Evolutionary conservation across 176 grass and related monocot genomes (phyloP), one percentile per base, ranked within the genome.

Genomic region (Triticum dicoccoides): DNA sequence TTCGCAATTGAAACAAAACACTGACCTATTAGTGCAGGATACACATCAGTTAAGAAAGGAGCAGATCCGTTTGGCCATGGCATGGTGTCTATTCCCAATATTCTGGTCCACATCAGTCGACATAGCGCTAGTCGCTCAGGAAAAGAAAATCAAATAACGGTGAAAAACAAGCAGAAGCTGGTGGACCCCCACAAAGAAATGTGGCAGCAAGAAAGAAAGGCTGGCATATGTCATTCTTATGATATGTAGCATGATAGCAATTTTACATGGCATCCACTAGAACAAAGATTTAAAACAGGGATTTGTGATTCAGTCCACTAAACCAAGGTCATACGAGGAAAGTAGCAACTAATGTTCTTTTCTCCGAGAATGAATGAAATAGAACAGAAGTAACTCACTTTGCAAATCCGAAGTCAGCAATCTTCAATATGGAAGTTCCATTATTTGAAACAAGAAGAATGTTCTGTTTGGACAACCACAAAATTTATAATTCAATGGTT

Each of bases 381-480:
- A 4, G 64, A 86, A 69, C 61, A 78, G 23, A 42, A n/a, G 76
- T 74, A 81, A 96, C 88, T 92, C 70, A 98, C 97, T 95, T 98
- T 80, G 97, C 97, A 94, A 99, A 99, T 84, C 94, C 97, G 87
- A 99, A 99, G 83, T 99, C 97, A 0, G 97, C 97, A 42, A 99
- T 99, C 88, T 99, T 99, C 90, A 99, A 89, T 34, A 94, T 83
- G 44, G 92, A 90, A 72, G 87, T 90, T 84, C 88, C 94, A 34
- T 88, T 93, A 71, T 91, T 90, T 84, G 89, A 73, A 80, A 93
- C 90, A 69, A 99, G 90, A 75, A 99, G 92, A 83, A 99, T 93
- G 87, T 99, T 99, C 94, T 98, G 88, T 89, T 84, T 86, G 61
- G 49, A 82, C 32, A 93, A 73, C 15, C 33, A 86, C 18, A 71